phyloP scores from a whole-genome alignment of 192 early-diverging fungal genomes.

The Radiomyces spectabilis region DNA sequence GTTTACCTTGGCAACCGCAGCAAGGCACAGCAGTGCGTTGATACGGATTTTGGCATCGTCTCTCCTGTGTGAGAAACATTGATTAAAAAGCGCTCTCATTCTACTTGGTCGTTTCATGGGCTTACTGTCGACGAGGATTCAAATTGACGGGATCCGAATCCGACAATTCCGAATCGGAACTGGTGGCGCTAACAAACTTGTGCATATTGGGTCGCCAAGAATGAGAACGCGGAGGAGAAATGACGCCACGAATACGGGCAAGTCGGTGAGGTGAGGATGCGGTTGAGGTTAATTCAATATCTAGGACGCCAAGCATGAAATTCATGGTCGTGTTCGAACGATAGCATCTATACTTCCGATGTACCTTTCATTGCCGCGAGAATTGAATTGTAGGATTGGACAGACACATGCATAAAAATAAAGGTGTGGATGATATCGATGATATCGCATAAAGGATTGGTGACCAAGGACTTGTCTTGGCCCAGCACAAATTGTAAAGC shows the following conservation, averaged over 20 bases:
- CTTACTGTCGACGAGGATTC: not conserved
- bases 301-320: no score
- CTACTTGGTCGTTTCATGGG: not conserved
- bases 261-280: not conserved
- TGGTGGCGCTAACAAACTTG: conserved; percentile 1
- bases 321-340: not conserved
- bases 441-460: conserved; percentile 32
- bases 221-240: not conserved
- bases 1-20: conserved; percentile 35
- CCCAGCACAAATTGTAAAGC: conserved; percentile 43
- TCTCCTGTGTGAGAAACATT: not conserved
- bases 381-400: conserved; percentile 14
- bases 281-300: no score
- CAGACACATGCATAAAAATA: conserved; percentile 39
- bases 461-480: conserved; percentile 37
- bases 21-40: conserved; percentile 44
- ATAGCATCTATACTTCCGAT: no score
- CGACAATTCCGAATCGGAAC: conserved; percentile 52
- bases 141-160: conserved; percentile 23
- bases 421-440: conserved; percentile 39
- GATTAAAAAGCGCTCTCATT: not conserved
- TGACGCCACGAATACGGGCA: not conserved
- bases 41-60: conserved; percentile 43
- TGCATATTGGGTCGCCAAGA: conserved; percentile 2
- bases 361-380: no score